phyloP scores from a whole-genome alignment of 1,284 basidiomycete genomes.

The Termitomyces sp. region DNA sequence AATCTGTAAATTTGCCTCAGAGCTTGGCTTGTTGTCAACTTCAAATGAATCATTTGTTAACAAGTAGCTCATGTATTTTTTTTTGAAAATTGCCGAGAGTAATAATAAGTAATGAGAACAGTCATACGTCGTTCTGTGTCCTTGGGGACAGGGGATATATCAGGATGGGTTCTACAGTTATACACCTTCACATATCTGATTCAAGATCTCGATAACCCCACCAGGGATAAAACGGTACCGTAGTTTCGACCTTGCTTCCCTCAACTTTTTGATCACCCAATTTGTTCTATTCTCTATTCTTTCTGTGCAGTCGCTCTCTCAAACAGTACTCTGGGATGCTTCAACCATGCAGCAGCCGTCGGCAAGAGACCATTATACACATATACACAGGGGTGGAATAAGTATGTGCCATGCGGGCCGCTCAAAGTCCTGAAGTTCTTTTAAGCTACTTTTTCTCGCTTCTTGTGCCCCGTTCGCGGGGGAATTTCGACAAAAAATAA shows the following conservation, averaged over 20 bases:
- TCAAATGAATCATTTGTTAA: neutral
- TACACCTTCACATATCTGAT: too few species aligned
- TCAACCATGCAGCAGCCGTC: neutral
- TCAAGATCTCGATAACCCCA: too few species aligned
- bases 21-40: neutral
- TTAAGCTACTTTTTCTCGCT: neutral
- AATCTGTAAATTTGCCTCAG: too few species aligned
- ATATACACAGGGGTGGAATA: neutral
- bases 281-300: neutral
- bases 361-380: neutral
- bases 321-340: neutral
- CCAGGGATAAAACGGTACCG: neutral
- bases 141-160: too few species aligned
- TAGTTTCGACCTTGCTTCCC: neutral
- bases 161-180: too few species aligned
- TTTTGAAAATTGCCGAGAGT: too few species aligned
- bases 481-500: constrained; percentile 2
- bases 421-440: neutral
- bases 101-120: too few species aligned
- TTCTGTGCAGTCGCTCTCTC: neutral
- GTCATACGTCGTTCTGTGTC: too few species aligned
- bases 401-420: constrained; percentile 4
- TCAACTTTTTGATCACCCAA: neutral
- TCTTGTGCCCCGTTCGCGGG: constrained; percentile 9
- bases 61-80: too few species aligned